These are phyloP conservation scores for Aspergillus sp. DNA, from an alignment of 2,329 filamentous ascomycete genomes.

Conservation along the genomic window DNA sequence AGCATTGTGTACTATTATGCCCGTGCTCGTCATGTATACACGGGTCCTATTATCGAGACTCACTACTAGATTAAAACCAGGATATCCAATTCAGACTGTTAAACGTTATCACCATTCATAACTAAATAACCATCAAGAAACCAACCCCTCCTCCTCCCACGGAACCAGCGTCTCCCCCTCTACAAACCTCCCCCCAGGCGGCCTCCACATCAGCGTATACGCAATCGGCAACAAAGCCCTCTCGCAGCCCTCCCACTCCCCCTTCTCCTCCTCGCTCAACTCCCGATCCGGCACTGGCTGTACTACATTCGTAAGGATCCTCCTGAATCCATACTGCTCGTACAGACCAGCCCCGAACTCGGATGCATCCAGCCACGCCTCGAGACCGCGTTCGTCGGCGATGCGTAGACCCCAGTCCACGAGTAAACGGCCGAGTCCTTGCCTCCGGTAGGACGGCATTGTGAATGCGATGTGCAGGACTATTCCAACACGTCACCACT, in stretches of 20 bases:
- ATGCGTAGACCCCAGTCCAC: neutral
- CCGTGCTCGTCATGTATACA: constrained; percentile 35
- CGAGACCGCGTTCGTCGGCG: neutral
- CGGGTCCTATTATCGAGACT: constrained; percentile 21
- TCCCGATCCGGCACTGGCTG: neutral
- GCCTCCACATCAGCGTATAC: neutral
- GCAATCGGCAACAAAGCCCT: neutral
- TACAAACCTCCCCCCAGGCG: neutral
- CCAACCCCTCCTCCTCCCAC: neutral
- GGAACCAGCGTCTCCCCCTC: neutral
- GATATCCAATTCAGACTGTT: too few species aligned
- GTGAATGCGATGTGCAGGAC: constrained; percentile 1
- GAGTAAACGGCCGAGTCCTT: neutral
- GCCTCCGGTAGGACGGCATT: neutral
- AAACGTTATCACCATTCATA: too few species aligned
- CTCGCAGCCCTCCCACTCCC: neutral
- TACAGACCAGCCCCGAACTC: neutral
- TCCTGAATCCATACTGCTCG: neutral
- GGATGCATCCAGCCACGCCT: neutral
- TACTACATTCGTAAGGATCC: neutral
- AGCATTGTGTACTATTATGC: constrained; percentile 41
- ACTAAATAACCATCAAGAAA: too few species aligned
- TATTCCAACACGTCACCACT: neutral
- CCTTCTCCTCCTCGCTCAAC: neutral
- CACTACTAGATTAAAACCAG: too few species aligned